phyloP scores from a whole-genome alignment of 805 yeast genomes.

The Pichia cephalocereana region DNA sequence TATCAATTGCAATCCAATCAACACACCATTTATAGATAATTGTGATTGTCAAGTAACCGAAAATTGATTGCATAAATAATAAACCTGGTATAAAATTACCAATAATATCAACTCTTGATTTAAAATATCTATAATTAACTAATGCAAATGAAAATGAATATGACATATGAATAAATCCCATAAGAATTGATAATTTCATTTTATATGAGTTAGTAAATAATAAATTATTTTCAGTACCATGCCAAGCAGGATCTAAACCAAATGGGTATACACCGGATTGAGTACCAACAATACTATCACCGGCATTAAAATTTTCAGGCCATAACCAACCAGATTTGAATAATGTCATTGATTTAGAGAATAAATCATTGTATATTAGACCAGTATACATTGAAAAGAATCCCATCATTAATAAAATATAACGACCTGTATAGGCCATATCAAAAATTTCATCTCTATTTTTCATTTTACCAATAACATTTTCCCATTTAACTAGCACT shows the following conservation, averaged over 20 bases:
- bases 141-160: slow-evolving; percentile 62
- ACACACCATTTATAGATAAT: slow-evolving; percentile 68
- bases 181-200: slow-evolving; percentile 66
- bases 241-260: slow-evolving; percentile 72
- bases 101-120: slow-evolving; percentile 52
- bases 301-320: slow-evolving; percentile 43
- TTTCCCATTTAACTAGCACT: slow-evolving; percentile 46
- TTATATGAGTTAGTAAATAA: slow-evolving; percentile 66
- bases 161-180: slow-evolving; percentile 71
- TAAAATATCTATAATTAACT: slow-evolving; percentile 50
- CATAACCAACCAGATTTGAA: slow-evolving; percentile 66
- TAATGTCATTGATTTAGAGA: slow-evolving; percentile 60
- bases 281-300: slow-evolving; percentile 39
- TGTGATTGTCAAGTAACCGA: slow-evolving; percentile 59
- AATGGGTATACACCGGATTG: slow-evolving; percentile 45
- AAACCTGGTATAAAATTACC: slow-evolving; percentile 71
- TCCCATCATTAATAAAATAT: slow-evolving; percentile 64
- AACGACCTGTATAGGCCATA: slow-evolving; percentile 68
- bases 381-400: slow-evolving; percentile 68
- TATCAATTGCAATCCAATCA: slow-evolving; percentile 56
- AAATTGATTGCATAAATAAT: slow-evolving; percentile 66
- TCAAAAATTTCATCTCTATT: slow-evolving; percentile 63
- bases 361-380: slow-evolving; percentile 60
- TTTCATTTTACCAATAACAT: slow-evolving; percentile 41
- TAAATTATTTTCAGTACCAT: slow-evolving; percentile 66